Evolutionary conservation across 768 basidiomycete species (phyloP).

Genomic region (Trichaptum fuscoviolaceum): DNA sequence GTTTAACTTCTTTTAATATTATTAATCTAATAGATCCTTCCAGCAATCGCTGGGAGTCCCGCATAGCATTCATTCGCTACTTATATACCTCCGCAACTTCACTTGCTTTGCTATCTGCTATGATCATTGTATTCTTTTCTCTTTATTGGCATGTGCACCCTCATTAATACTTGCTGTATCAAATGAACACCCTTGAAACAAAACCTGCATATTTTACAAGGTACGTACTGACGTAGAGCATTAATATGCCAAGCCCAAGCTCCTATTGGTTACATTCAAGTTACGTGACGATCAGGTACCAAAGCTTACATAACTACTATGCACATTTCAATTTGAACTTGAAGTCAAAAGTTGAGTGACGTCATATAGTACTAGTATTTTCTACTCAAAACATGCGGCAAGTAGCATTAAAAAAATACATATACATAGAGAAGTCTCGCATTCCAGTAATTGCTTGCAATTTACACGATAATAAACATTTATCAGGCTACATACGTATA

Average conservation of each 20-base stretch:
- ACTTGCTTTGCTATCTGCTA: neutral
- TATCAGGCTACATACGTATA: neutral
- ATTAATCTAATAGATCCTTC: neutral
- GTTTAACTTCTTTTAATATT: neutral
- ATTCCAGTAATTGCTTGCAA: too few species aligned
- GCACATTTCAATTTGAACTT: neutral
- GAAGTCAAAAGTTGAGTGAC: too few species aligned
- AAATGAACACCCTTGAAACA: neutral
- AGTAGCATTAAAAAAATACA: too few species aligned
- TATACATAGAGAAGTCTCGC: too few species aligned
- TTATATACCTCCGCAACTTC: neutral
- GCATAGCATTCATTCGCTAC: neutral
- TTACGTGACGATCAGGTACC: neutral
- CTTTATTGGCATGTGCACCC: neutral
- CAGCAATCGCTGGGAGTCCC: neutral
- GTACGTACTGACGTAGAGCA: neutral
- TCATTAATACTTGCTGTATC: neutral
- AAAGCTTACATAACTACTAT: neutral
- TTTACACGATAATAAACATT: neutral
- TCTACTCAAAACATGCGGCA: too few species aligned
- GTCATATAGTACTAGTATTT: neutral
- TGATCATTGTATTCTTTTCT: neutral
- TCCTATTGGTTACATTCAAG: neutral
- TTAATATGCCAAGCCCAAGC: neutral
- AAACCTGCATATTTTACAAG: neutral